Evolutionary conservation across 148 eudicot species (phyloP).

Genomic region (Hydrangea macrophylla): DNA sequence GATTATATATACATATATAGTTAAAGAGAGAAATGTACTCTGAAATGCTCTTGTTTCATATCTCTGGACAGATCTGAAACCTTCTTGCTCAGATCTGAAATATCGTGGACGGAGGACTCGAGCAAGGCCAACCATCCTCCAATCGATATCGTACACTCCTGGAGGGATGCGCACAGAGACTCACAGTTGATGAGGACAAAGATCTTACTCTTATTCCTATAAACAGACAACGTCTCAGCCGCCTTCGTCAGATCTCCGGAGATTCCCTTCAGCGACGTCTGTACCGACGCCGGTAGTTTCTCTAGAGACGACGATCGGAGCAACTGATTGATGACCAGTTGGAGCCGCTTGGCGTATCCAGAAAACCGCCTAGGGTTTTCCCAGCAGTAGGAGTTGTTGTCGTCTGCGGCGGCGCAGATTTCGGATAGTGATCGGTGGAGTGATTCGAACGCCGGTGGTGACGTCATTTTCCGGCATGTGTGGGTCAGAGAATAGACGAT

Average conservation of each 20-base stretch:
- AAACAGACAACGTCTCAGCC: conserved; percentile 34
- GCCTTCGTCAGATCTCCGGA: conserved; percentile 41
- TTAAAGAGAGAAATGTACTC: conserved; percentile 19
- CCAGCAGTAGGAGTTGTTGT: conserved; percentile 33
- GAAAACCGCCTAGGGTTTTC: conserved; percentile 50
- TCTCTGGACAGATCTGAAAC: conserved; percentile 56
- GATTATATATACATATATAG: neutral
- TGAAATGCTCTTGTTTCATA: conserved; percentile 60
- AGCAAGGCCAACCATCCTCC: conserved; percentile 70
- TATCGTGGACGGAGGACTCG: conserved; percentile 30
- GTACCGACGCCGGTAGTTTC: conserved; percentile 32
- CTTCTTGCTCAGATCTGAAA: conserved; percentile 46
- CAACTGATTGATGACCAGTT: conserved; percentile 32
- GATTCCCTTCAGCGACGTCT: conserved; percentile 52
- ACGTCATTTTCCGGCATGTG: conserved; percentile 31
- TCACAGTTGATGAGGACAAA: conserved; percentile 51
- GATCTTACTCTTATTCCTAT: conserved; percentile 48
- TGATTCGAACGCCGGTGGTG: conserved; percentile 24
- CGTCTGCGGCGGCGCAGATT: conserved; percentile 19
- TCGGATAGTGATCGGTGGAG: conserved; percentile 32
- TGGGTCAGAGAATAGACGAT: too few relatives aligned
- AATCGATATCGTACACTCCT: conserved; percentile 47
- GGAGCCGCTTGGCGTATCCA: conserved; percentile 42
- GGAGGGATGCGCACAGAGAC: conserved; percentile 33
- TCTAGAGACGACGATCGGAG: conserved; percentile 26